Evolutionary conservation across 768 basidiomycete species (phyloP).

Genomic region (Rubroboletus pulcherrimus): DNA sequence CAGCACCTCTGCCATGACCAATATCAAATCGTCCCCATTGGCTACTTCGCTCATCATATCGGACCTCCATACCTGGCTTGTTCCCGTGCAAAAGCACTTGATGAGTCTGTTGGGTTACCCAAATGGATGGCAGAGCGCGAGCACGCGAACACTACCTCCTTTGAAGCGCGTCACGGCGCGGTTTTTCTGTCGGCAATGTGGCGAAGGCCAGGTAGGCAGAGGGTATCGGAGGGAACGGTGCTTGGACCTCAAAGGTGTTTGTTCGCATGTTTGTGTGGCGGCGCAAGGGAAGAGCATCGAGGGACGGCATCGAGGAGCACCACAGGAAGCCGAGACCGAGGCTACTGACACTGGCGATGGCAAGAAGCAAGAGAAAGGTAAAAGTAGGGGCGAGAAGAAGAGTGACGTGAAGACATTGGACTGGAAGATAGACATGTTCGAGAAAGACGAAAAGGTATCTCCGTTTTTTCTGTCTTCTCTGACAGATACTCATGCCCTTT

Average conservation of each 20-base stretch:
- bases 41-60: slow-evolving; percentile 37
- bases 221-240: slow-evolving; percentile 40
- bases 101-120: slow-evolving; percentile 46
- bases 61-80: slow-evolving; percentile 49
- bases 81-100: slow-evolving; percentile 41
- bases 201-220: slow-evolving; percentile 29
- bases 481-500: neutral
- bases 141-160: slow-evolving; percentile 47
- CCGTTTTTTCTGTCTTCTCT: neutral
- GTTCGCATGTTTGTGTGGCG: slow-evolving; percentile 52
- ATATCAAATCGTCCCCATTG: slow-evolving; percentile 29
- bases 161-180: slow-evolving; percentile 55
- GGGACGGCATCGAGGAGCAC: neutral
- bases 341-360: neutral
- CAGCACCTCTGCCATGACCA: neutral
- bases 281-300: neutral
- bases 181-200: slow-evolving; percentile 56
- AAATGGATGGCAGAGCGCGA: slow-evolving; percentile 47
- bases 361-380: slow-evolving; percentile 18
- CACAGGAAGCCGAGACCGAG: neutral
- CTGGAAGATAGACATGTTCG: slow-evolving; percentile 53
- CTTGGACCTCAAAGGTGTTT: slow-evolving; percentile 56
- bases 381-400: neutral
- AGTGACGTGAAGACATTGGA: slow-evolving; percentile 19
- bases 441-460: slow-evolving; percentile 55